phyloP scores from a whole-genome alignment of 1,284 basidiomycete species.

The Trichosporon faecale region DNA sequence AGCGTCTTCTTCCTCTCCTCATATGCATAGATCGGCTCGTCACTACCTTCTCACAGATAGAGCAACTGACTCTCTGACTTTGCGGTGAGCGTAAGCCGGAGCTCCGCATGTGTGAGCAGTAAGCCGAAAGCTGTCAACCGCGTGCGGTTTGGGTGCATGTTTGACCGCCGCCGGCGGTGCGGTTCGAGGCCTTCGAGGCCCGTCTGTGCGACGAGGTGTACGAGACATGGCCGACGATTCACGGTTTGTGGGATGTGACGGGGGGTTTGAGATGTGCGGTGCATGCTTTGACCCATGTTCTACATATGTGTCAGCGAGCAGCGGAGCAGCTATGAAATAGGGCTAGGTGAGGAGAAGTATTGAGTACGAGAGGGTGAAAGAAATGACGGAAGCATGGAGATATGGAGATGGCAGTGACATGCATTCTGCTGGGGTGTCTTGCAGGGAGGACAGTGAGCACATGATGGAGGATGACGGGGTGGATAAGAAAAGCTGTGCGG shows the following conservation, averaged over 20 bases:
- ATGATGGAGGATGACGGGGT: neutral
- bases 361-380: too few species aligned
- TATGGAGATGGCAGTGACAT: neutral
- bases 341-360: too few species aligned
- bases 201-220: neutral
- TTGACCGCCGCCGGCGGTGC: neutral
- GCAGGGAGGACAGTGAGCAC: too few species aligned
- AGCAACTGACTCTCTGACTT: neutral
- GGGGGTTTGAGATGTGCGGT: neutral
- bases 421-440: too few species aligned
- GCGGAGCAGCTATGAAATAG: too few species aligned
- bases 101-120: too few species aligned
- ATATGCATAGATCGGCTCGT: slow-evolving; percentile 16
- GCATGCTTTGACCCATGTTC: neutral
- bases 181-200: neutral
- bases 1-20: slow-evolving; percentile 16
- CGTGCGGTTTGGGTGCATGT: neutral
- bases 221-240: too few species aligned
- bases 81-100: too few species aligned
- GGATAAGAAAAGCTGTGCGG: neutral
- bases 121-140: too few species aligned
- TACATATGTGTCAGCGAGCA: too few species aligned
- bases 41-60: neutral
- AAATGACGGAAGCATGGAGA: too few species aligned
- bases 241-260: neutral